Evolutionary conservation across 2,329 filamentous ascomycete species (phyloP).

Genomic region (Aspergillus felis): DNA sequence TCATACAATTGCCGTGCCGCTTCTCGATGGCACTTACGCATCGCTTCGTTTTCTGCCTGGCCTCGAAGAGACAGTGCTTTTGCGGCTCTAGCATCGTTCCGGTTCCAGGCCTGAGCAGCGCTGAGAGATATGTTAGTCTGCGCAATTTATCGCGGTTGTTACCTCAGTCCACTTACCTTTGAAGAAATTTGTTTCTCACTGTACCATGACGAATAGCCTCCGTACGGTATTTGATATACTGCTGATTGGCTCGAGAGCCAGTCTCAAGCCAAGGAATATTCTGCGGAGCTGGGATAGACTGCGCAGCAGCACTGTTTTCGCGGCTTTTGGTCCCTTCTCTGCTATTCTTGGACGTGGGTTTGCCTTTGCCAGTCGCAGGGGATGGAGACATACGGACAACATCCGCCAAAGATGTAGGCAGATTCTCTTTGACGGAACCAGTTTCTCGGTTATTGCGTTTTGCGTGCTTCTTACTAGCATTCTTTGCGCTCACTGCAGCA

Average conservation of each 20-base stretch:
- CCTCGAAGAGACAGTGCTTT: constrained; percentile 92
- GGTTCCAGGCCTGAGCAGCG: constrained; percentile 96
- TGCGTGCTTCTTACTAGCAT: constrained; percentile 77
- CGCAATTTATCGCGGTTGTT: not conserved
- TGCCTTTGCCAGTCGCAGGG: constrained; percentile 58
- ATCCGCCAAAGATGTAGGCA: constrained; percentile 79
- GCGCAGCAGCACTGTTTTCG: constrained; percentile 76
- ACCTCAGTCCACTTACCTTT: constrained; percentile 59
- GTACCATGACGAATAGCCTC: constrained; percentile 98
- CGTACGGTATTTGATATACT: constrained; percentile 89
- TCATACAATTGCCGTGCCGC: constrained; percentile 90
- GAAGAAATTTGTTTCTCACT: constrained; percentile 92
- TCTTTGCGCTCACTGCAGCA: constrained; percentile 69
- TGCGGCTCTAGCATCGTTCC: constrained; percentile 91
- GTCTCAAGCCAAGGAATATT: constrained; percentile 97
- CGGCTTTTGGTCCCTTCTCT: constrained; percentile 61
- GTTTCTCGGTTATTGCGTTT: constrained; percentile 64
- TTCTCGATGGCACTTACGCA: constrained; percentile 95
- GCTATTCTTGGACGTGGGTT: constrained; percentile 55
- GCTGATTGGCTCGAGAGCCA: constrained; percentile 82
- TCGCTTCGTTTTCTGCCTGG: constrained; percentile 93
- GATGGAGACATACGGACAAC: constrained; percentile 94
- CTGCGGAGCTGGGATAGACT: constrained; percentile 80
- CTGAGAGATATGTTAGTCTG: constrained; percentile 43
- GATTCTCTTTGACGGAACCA: constrained; percentile 62